Evolutionary conservation across 192 early-diverging fungal species (phyloP).

Genomic region (Coemansia sp.): DNA sequence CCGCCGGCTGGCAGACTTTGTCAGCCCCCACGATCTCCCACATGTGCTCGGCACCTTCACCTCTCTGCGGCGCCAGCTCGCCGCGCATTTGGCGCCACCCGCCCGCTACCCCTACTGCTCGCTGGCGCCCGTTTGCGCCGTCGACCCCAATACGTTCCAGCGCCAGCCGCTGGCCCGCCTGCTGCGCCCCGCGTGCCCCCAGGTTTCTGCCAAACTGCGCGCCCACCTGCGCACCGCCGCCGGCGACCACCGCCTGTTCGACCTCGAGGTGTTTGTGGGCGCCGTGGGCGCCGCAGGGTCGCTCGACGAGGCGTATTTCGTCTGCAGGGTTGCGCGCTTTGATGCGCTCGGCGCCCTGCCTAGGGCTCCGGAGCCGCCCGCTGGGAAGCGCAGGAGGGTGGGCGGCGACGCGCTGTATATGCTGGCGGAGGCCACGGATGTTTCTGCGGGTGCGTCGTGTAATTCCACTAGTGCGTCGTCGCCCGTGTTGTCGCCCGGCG

Average conservation of each 20-base stretch:
- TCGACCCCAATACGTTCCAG: slow-evolving; percentile 44
- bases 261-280: slow-evolving; percentile 35
- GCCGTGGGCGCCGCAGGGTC: slow-evolving; percentile 10
- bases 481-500: slow-evolving; percentile 9
- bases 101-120: slow-evolving; percentile 19
- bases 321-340: slow-evolving; percentile 35
- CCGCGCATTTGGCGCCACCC: slow-evolving; percentile 17
- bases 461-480: neutral
- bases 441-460: neutral
- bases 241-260: slow-evolving; percentile 34
- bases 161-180: slow-evolving; percentile 34
- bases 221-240: slow-evolving; percentile 37
- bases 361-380: slow-evolving; percentile 3
- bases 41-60: slow-evolving; percentile 17
- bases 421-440: slow-evolving; percentile 33
- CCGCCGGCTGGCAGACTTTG: slow-evolving; percentile 45
- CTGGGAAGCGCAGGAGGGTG: neutral
- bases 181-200: slow-evolving; percentile 30
- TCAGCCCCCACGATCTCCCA: slow-evolving; percentile 29
- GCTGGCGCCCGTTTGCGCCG: slow-evolving; percentile 15
- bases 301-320: slow-evolving; percentile 31
- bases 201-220: slow-evolving; percentile 17
- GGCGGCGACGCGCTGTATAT: slow-evolving; percentile 23
- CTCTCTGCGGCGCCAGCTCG: slow-evolving; percentile 12
- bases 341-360: slow-evolving; percentile 23